phyloP scores from a whole-genome alignment of 129 eudicot genomes.

The Scalesia atractyloides region DNA sequence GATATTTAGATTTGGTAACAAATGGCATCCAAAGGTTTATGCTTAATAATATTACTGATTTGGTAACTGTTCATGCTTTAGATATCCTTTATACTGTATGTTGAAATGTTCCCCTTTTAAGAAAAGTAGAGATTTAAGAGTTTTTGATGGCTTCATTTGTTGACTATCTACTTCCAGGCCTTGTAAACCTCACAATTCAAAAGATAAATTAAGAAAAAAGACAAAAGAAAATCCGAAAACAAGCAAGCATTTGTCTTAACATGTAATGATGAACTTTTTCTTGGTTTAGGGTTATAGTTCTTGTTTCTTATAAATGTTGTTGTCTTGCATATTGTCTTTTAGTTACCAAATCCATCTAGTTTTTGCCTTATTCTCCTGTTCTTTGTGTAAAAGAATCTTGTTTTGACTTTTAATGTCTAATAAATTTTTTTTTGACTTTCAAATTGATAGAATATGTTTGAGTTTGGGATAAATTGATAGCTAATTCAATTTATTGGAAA shows the following conservation, averaged over 20 bases:
- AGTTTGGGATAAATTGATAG: constrained; percentile 17
- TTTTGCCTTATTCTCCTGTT: constrained; percentile 16
- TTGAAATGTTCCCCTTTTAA: constrained; percentile 14
- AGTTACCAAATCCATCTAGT: constrained; percentile 29
- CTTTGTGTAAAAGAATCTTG: constrained; percentile 20
- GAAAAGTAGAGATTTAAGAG: constrained; percentile 33
- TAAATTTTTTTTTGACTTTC: constrained; percentile 15
- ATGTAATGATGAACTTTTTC: constrained; percentile 26
- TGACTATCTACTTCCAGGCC: constrained; percentile 30
- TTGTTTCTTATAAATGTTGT: constrained; percentile 27
- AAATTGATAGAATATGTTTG: constrained; percentile 21
- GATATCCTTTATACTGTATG: constrained; percentile 21
- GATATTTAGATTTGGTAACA: constrained; percentile 19
- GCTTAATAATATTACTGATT: constrained; percentile 19
- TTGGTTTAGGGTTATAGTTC: constrained; percentile 29
- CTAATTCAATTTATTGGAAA: neutral
- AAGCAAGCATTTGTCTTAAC: constrained; percentile 23
- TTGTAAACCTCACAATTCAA: constrained; percentile 19
- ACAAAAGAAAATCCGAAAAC: constrained; percentile 21
- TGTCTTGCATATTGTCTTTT: constrained; percentile 35
- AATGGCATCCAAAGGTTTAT: constrained; percentile 3
- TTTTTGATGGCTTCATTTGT: constrained; percentile 39
- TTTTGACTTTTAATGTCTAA: constrained; percentile 34
- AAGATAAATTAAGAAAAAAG: constrained; percentile 28
- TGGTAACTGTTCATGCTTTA: constrained; percentile 29